Percentiles rank a stretch among this genome's conserved stretches.
These are phyloP conservation scores for Setomelanomma holmii DNA, from an alignment of 2,329 filamentous ascomycete species.

Conservation along the genomic window DNA sequence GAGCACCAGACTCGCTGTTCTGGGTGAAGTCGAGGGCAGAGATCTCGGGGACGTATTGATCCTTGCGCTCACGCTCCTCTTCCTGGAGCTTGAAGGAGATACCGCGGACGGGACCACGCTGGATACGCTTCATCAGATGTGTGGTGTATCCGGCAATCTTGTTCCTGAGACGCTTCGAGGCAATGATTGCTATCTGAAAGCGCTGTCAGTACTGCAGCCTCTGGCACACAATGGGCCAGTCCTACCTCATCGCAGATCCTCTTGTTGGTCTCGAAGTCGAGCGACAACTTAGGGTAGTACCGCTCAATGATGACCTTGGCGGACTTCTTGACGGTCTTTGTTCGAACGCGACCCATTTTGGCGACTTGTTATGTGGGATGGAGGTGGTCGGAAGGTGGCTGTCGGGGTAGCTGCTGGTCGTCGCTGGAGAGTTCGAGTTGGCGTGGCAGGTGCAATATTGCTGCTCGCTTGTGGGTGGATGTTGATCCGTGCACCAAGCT, in stretches of 20 bases:
- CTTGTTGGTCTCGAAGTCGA: conserved; percentile 99
- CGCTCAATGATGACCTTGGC: conserved; percentile 99
- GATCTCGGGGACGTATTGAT: conserved; percentile 99
- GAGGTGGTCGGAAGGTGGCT: conserved; percentile 35
- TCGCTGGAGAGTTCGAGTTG: conserved; percentile 23
- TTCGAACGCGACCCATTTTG: conserved; percentile 65
- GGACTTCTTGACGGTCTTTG: conserved; percentile 78
- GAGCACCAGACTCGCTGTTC: conserved; percentile 88
- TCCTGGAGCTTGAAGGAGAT: conserved; percentile 99
- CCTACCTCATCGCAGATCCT: conserved; percentile 89
- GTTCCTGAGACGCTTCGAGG: conserved; percentile 98
- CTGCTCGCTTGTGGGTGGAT: conserved; percentile 27
- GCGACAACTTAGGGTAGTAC: conserved; percentile 86
- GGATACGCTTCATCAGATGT: conserved; percentile 93
- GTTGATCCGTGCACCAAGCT: background rate
- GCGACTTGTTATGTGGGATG: conserved; percentile 36
- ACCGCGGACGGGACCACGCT: conserved; percentile 97
- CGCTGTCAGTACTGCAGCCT: background rate
- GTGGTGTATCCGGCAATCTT: conserved; percentile 94
- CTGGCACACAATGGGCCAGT: background rate
- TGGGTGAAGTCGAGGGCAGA: conserved; percentile 98
- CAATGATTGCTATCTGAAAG: conserved; percentile 84
- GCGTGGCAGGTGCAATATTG: conserved; percentile 9
- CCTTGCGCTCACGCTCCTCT: conserved; percentile 99
- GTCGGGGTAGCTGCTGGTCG: conserved; percentile 37